Base-by-base conservation (phyloP, 2,329 filamentous ascomycete genomes). In the Aspergillus arachidicola region DNA sequence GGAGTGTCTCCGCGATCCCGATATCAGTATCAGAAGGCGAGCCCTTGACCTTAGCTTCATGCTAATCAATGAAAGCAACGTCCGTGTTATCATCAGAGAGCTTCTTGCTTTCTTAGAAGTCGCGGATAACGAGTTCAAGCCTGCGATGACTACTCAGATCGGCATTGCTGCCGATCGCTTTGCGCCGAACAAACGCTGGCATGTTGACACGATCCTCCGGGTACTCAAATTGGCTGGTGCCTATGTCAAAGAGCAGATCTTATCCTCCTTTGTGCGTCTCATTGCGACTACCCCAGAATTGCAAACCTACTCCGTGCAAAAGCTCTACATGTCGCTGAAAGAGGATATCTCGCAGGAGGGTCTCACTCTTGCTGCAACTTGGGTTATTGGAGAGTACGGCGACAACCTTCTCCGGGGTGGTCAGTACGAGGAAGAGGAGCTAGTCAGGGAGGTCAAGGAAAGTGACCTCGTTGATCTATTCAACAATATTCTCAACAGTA, bases 11-110 rank as follows among this genome's bases (percentile, higher is more conserved):
- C 87, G 96, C 68, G 95, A 99, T 75, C 95, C 96, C 1, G 95
- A 99, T 81, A 98, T 99, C 78, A 98, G 94, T 81, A 99, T 99
- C 73, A 87, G 96, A 73, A 87, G 95, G 74, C 88, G 95, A 79
- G 95, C 95, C n/a, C 85, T 99, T 45, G 95, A 99, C 75, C 87
- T 99, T 62, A 98, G 95, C 79, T 99, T 99, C 75, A 99, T 96
- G 5, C 84, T 99, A 58, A 97, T 99, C 80, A 98, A 99, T 76
- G 95, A 98, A 76, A 88, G 90, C 78, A 99, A 99, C 72, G 93
- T 99, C 41, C 89, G 95, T 45, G 92, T 98, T 5, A 85, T 99
- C 45, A 95, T 99, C 64, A 85, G 96, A 66, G 96, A 99, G 76
- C 84, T 99, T 46, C 84, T 99, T 50, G 93, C 95, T 7, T 99